These are phyloP conservation scores for Candida xyloterini DNA, from an alignment of 805 yeast genomes.

Conservation along the genomic window DNA sequence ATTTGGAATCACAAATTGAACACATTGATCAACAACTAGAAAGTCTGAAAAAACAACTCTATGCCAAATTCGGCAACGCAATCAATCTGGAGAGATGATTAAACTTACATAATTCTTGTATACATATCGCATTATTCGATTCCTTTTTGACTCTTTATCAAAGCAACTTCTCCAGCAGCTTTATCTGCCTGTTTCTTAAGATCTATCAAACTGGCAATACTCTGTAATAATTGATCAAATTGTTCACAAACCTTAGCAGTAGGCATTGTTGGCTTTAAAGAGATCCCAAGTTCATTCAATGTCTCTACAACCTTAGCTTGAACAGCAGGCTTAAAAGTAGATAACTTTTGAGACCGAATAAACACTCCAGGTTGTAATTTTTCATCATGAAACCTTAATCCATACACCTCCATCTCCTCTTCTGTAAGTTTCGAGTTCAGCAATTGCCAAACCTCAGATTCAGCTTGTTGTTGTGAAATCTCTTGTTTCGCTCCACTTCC, in stretches of 20 bases:
- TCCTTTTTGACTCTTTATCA: constrained; percentile 39
- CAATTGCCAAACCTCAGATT: constrained; percentile 32
- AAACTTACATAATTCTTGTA: constrained; percentile 1
- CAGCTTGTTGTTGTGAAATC: constrained; percentile 13
- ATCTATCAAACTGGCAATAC: constrained; percentile 72
- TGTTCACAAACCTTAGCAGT: constrained; percentile 72
- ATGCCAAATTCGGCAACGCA: constrained; percentile 84
- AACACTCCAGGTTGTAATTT: constrained; percentile 76
- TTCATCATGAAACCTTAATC: constrained; percentile 75
- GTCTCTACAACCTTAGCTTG: constrained; percentile 59
- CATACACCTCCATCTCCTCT: constrained; percentile 82
- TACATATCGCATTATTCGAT: constrained; percentile 15
- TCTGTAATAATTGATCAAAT: constrained; percentile 71
- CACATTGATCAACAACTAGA: constrained; percentile 52
- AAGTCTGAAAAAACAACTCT: constrained; percentile 67
- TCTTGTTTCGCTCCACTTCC: constrained; percentile 9
- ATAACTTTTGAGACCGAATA: constrained; percentile 73
- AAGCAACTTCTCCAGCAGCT: constrained; percentile 70
- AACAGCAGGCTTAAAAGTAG: constrained; percentile 73
- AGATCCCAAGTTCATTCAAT: constrained; percentile 74
- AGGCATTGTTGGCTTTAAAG: constrained; percentile 84
- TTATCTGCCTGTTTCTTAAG: constrained; percentile 85
- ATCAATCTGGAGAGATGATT: constrained; percentile 72
- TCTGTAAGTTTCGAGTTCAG: constrained; percentile 57
- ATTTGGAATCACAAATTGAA: constrained; percentile 45